Evolutionary conservation across 805 yeast species (phyloP).

Genomic region (Yarrowia keelungensis): DNA sequence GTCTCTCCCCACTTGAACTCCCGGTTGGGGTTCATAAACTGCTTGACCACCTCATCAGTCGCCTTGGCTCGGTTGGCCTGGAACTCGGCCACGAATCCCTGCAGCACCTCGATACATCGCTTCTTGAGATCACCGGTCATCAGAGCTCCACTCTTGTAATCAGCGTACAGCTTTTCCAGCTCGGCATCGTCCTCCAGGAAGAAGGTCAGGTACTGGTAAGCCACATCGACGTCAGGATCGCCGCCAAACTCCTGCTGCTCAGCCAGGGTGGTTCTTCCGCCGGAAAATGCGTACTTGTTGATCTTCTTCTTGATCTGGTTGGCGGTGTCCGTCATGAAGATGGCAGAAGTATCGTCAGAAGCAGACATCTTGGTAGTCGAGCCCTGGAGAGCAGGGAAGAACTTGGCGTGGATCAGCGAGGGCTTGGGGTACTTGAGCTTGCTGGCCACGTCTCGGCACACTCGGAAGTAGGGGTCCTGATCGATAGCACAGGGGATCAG

Average conservation of each 20-base stretch:
- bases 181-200: constrained; percentile 88
- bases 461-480: constrained; percentile 98
- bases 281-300: constrained; percentile 95
- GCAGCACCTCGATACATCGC: constrained; percentile 79
- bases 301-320: constrained; percentile 92
- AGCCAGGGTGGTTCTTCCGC: constrained; percentile 86
- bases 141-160: constrained; percentile 79
- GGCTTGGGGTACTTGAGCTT: constrained; percentile 91
- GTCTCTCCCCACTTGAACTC: constrained; percentile 74
- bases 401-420: constrained; percentile 88
- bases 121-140: constrained; percentile 94
- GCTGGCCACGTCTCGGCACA: constrained; percentile 96
- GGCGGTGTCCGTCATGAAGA: constrained; percentile 93
- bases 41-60: constrained; percentile 63
- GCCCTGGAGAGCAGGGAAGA: constrained; percentile 98
- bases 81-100: constrained; percentile 78
- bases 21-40: constrained; percentile 75
- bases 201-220: constrained; percentile 90
- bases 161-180: constrained; percentile 64
- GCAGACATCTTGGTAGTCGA: constrained; percentile 97
- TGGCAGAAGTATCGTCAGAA: constrained; percentile 85
- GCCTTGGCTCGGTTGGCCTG: constrained; percentile 78
- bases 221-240: constrained; percentile 92
- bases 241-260: constrained; percentile 93
- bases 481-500: constrained; percentile 98